phyloP scores from a whole-genome alignment of 163 green algal genomes.

The Scenedesmus sp. region DNA sequence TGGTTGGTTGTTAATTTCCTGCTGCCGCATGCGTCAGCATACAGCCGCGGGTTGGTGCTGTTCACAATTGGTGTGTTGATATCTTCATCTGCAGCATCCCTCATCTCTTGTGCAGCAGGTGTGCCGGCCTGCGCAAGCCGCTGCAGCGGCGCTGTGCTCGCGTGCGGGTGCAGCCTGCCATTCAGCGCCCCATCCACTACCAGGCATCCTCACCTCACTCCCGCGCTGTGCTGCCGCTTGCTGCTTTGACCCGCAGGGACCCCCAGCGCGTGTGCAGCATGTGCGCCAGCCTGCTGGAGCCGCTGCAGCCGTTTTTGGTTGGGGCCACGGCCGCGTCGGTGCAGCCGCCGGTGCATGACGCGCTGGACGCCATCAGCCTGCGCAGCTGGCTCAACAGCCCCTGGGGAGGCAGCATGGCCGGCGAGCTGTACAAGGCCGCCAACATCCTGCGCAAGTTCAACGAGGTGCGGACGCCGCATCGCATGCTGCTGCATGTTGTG shows the following conservation, averaged over 20 bases:
- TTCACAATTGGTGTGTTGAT: not conserved
- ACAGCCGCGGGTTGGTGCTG: not conserved
- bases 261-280: constrained; percentile 80
- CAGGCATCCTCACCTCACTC: too few relatives aligned
- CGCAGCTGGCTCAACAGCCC: constrained; percentile 85
- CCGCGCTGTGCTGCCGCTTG: not conserved
- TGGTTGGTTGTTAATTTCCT: too few relatives aligned
- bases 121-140: constrained; percentile 72
- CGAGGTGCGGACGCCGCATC: constrained; percentile 27
- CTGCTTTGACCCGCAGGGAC: constrained; percentile 56
- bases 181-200: constrained; percentile 30
- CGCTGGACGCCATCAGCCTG: constrained; percentile 75
- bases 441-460: constrained; percentile 78
- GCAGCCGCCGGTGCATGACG: constrained; percentile 78
- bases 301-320: constrained; percentile 83
- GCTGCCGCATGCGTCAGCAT: too few relatives aligned
- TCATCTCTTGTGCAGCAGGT: constrained; percentile 80
- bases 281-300: constrained; percentile 76
- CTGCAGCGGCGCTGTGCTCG: too few relatives aligned
- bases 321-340: constrained; percentile 60
- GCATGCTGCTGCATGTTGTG: not conserved
- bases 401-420: constrained; percentile 64
- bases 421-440: constrained; percentile 82
- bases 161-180: too few relatives aligned
- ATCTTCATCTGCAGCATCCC: constrained; percentile 64